These are phyloP conservation scores for Oenanthe javanica DNA, from an alignment of 140 eudicot genomes.

Conservation along the genomic window DNA sequence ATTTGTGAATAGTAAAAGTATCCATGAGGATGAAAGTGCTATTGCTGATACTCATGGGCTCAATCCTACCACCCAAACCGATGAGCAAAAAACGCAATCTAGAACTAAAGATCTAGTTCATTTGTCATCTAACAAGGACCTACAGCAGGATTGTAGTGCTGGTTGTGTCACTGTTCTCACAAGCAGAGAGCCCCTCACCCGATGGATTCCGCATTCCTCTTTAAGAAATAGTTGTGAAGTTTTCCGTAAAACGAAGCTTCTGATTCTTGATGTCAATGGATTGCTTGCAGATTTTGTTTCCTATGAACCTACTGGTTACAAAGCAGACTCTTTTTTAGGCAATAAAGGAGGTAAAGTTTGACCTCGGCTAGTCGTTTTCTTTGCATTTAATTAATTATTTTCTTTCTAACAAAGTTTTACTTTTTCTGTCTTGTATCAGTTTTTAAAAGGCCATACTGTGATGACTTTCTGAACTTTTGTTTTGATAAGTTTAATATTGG, in stretches of 20 bases:
- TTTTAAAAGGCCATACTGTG: slow-evolving; percentile 79
- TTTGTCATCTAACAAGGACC: slow-evolving; percentile 1
- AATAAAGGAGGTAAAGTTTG: slow-evolving; percentile 45
- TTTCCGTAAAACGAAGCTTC: slow-evolving; percentile 50
- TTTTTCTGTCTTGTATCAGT: slow-evolving; percentile 40
- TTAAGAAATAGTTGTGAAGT: background rate
- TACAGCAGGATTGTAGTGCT: background rate
- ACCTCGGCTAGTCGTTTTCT: background rate
- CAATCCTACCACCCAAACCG: background rate
- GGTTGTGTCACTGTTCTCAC: slow-evolving; percentile 2
- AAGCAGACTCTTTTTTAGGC: slow-evolving; percentile 32
- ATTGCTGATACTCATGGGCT: background rate
- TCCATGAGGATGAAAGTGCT: background rate
- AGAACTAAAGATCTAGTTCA: background rate
- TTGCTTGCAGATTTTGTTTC: slow-evolving; percentile 49
- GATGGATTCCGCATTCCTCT: slow-evolving; percentile 2
- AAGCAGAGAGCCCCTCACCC: slow-evolving; percentile 9
- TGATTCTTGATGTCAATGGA: slow-evolving; percentile 66
- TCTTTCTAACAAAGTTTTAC: slow-evolving; percentile 3
- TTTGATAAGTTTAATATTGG: slow-evolving; percentile 68
- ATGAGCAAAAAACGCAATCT: slow-evolving; percentile 16
- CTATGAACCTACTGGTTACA: slow-evolving; percentile 24
- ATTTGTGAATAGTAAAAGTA: background rate
- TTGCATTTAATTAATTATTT: background rate
- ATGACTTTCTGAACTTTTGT: slow-evolving; percentile 68